These are phyloP conservation scores for Fusarium nygamai DNA, from an alignment of 2,329 filamentous ascomycete species.

Conservation along the genomic window DNA sequence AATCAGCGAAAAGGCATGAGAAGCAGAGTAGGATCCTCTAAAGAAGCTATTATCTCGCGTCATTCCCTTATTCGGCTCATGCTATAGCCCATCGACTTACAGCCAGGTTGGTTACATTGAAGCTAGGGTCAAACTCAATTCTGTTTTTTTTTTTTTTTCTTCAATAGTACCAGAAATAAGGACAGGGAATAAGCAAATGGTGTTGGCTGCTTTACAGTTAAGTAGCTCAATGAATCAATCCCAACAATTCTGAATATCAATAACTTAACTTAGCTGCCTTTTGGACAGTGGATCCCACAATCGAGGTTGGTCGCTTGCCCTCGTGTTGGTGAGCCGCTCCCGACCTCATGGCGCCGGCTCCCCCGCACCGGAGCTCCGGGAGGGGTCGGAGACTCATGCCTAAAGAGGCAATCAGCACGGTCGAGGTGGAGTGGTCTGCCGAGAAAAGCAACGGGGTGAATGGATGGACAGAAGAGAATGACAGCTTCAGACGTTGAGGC, in stretches of 20 bases:
- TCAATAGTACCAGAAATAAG: conserved; percentile 5
- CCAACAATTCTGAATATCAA: background rate
- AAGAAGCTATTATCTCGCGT: background rate
- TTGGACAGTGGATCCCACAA: background rate
- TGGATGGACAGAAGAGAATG: background rate
- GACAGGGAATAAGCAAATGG: background rate
- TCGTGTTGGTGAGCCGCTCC: conserved; percentile 13
- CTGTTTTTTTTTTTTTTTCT: too few relatives aligned
- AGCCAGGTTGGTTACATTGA: conserved; percentile 1
- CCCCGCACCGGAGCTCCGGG: conserved; percentile 21
- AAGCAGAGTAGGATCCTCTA: background rate
- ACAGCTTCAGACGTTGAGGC: conserved; percentile 11
- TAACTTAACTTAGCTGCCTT: background rate
- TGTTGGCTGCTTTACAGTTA: background rate
- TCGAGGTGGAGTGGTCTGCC: background rate
- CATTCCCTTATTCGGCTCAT: background rate
- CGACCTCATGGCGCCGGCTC: conserved; percentile 12
- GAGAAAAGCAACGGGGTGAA: background rate
- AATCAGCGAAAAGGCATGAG: background rate
- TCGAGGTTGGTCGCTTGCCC: background rate
- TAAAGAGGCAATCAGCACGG: conserved; percentile 23
- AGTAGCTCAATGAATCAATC: background rate
- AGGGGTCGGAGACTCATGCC: conserved; percentile 16
- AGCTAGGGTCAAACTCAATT: background rate
- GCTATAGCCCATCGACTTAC: background rate